Percentiles rank a stretch among this genome's conserved stretches.
Evolutionary conservation across 2,329 filamentous ascomycete species (phyloP).

Genomic region (Fusarium sp.): DNA sequence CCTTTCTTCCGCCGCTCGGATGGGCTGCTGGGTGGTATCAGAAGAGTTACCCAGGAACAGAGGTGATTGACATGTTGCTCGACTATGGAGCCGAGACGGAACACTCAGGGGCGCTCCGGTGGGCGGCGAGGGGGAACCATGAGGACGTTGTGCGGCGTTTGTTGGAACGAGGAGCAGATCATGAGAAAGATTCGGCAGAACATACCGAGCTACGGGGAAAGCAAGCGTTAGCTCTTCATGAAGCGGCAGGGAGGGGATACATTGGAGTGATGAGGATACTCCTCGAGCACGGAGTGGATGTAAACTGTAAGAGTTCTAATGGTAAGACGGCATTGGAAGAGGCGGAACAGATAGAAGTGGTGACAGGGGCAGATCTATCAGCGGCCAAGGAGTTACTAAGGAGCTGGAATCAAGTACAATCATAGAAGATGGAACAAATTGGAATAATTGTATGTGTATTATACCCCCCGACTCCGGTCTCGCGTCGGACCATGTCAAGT

Average conservation of each 20-base stretch:
- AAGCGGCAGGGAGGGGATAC: not conserved
- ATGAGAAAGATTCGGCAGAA: not conserved
- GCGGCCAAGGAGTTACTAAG: not conserved
- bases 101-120: not conserved
- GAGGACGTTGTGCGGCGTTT: slow-evolving; percentile 1
- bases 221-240: not conserved
- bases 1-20: not conserved
- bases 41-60: not conserved
- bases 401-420: not conserved
- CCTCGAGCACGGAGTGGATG: slow-evolving; percentile 1
- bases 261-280: not conserved
- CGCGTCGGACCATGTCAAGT: not conserved
- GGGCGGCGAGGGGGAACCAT: not conserved
- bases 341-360: not conserved
- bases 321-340: not conserved
- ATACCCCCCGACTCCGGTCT: not conserved
- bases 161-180: not conserved
- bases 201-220: too few relatives aligned
- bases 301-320: not conserved
- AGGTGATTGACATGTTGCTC: not conserved
- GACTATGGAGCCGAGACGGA: not conserved
- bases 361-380: not conserved
- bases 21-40: not conserved
- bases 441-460: not conserved
- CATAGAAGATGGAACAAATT: not conserved